phyloP scores from a whole-genome alignment of 352 stramenopile genomes.

The Globisporangium radiosum region DNA sequence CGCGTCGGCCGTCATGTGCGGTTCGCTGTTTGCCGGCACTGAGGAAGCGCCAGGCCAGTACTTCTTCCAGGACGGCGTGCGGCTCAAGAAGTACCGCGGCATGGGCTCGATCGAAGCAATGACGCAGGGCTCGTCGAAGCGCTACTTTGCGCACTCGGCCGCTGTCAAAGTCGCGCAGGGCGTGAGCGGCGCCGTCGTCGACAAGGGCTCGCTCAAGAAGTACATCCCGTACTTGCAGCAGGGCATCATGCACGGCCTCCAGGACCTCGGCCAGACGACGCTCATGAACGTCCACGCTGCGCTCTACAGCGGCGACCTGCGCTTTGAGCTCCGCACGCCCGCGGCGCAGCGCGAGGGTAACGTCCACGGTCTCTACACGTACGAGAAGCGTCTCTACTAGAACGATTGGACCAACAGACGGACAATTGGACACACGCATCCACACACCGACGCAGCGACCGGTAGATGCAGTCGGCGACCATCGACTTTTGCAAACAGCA shows the following conservation, averaged over 20 bases:
- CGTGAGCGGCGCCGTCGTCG: slow-evolving; percentile 97
- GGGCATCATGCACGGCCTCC: slow-evolving; percentile 97
- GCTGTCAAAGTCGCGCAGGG: slow-evolving; percentile 99
- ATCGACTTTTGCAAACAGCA: too few relatives aligned
- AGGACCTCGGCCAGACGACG: slow-evolving; percentile 95
- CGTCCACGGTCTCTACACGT: slow-evolving; percentile 98
- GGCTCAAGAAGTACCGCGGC: slow-evolving; percentile 99
- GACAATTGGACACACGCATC: not conserved
- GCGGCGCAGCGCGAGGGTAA: slow-evolving; percentile 98
- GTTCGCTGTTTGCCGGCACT: slow-evolving; percentile 98
- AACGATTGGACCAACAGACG: not conserved
- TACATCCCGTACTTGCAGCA: slow-evolving; percentile 99
- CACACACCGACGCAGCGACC: not conserved
- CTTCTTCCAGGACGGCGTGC: slow-evolving; percentile 99
- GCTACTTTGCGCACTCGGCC: slow-evolving; percentile 87
- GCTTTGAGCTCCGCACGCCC: slow-evolving; percentile 97
- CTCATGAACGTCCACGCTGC: slow-evolving; percentile 83
- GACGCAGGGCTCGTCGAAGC: slow-evolving; percentile 93
- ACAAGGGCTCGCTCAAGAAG: slow-evolving; percentile 98
- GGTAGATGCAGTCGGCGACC: not conserved
- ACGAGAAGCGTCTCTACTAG: slow-evolving; percentile 91
- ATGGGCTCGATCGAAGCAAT: slow-evolving; percentile 99
- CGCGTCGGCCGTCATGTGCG: slow-evolving; percentile 99
- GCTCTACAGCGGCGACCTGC: slow-evolving; percentile 78
- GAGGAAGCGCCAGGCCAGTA: slow-evolving; percentile 99